These are phyloP conservation scores for Candida sp. DNA, from an alignment of 1,139 yeast genomes.

Conservation along the genomic window DNA sequence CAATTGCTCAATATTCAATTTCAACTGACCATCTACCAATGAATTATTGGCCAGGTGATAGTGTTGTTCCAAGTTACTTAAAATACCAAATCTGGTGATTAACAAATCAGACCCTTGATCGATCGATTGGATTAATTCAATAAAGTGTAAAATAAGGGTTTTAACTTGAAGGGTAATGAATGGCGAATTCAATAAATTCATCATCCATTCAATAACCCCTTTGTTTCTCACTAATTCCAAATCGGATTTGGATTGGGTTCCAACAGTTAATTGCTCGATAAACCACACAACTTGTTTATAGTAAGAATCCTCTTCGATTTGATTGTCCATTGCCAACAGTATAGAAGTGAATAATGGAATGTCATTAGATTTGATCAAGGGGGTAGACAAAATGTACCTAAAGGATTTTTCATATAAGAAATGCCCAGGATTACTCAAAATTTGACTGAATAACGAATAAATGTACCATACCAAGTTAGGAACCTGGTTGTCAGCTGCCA, in stretches of 20 bases:
- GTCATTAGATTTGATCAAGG: conserved; percentile 51
- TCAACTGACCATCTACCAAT: conserved; percentile 29
- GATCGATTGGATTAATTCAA: conserved; percentile 50
- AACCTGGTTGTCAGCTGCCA: conserved; percentile 20
- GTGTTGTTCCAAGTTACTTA: conserved; percentile 47
- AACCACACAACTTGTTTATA: conserved; percentile 67
- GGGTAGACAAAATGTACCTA: conserved; percentile 57
- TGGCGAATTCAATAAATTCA: conserved; percentile 54
- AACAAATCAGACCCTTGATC: conserved; percentile 62
- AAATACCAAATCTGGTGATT: conserved; percentile 59
- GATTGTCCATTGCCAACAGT: conserved; percentile 26
- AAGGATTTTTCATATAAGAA: conserved; percentile 66
- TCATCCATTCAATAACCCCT: conserved; percentile 65
- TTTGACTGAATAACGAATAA: conserved; percentile 52
- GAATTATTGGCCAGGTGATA: conserved; percentile 9
- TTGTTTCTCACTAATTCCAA: conserved; percentile 47
- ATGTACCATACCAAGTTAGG: conserved; percentile 43
- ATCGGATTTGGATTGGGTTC: conserved; percentile 47
- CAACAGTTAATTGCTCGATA: conserved; percentile 44
- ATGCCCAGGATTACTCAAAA: conserved; percentile 68
- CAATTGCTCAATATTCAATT: conserved; percentile 44
- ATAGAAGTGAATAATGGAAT: conserved; percentile 63
- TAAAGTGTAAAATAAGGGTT: conserved; percentile 34
- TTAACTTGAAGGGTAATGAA: conserved; percentile 39
- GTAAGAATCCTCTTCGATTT: conserved; percentile 43